Conservation (phyloP, 2,329 filamentous ascomycete species). For the Gyromitra esculenta region DNA sequence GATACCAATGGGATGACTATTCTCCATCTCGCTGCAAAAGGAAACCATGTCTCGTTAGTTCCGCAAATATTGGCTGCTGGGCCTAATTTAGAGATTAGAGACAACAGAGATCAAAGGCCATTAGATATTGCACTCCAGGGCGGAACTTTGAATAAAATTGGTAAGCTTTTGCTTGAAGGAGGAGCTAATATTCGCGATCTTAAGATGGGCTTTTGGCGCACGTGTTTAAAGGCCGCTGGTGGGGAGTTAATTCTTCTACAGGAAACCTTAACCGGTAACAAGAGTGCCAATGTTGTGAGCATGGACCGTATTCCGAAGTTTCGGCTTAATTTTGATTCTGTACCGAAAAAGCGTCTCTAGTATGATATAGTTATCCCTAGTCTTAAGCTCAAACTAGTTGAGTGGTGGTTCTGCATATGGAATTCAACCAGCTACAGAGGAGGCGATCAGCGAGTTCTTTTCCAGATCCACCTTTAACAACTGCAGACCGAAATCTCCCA, state of each 20-base stretch:
- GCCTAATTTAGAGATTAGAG: neutral
- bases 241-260: neutral
- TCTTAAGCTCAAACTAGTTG: neutral
- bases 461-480: neutral
- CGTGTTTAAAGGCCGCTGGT: no score
- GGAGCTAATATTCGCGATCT: neutral
- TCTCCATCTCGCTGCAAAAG: neutral
- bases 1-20: neutral
- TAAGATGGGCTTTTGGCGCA: neutral
- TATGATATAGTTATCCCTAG: neutral
- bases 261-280: neutral
- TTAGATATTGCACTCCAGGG: neutral
- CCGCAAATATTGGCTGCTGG: neutral
- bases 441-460: neutral
- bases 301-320: neutral
- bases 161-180: neutral
- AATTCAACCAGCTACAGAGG: neutral
- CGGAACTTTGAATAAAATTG: neutral
- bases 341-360: neutral
- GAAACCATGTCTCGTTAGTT: neutral
- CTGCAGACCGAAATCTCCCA: no score
- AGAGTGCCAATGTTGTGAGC: neutral
- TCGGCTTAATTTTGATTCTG: neutral
- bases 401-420: constrained; percentile 20
- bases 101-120: neutral